These are phyloP conservation scores for Arachis stenosperma DNA, from an alignment of 306 rosid species.

Conservation along the genomic window DNA sequence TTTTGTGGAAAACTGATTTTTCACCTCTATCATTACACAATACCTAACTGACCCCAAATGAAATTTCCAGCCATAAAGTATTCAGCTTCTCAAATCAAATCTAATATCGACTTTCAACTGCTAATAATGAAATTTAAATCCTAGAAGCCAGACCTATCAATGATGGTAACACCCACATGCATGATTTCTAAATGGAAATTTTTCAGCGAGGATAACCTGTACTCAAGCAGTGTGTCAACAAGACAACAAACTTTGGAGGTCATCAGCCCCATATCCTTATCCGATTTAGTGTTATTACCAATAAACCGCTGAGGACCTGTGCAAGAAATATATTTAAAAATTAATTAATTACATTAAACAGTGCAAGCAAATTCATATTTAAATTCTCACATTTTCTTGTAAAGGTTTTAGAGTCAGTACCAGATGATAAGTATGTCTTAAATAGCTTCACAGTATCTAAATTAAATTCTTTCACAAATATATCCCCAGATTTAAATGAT, in stretches of 20 bases:
- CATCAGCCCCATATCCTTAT: constrained; percentile 53
- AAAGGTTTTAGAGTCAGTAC: constrained; percentile 45
- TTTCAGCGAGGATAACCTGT: constrained; percentile 58
- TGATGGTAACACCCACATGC: background rate
- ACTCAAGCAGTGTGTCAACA: constrained; percentile 66
- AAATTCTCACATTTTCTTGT: constrained; percentile 25
- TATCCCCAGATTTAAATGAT: constrained; percentile 52
- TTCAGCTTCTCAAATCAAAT: background rate
- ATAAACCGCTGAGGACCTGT: constrained; percentile 61
- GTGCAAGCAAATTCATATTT: background rate
- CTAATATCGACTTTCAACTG: constrained; percentile 1
- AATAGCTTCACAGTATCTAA: constrained; percentile 46
- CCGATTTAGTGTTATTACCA: constrained; percentile 44
- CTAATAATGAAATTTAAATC: constrained; percentile 11
- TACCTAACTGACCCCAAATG: background rate
- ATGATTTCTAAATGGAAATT: constrained; percentile 29
- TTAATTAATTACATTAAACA: constrained; percentile 23
- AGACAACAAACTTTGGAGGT: constrained; percentile 77
- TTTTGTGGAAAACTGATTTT: background rate
- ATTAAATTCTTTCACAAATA: constrained; percentile 53
- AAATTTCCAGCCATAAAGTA: constrained; percentile 9
- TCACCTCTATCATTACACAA: background rate
- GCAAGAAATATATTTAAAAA: constrained; percentile 26
- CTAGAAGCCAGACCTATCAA: constrained; percentile 18
- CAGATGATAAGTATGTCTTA: constrained; percentile 46